Conservation (phyloP, 441 rosid genomes). For the Arabidopsis hybrid region DNA sequence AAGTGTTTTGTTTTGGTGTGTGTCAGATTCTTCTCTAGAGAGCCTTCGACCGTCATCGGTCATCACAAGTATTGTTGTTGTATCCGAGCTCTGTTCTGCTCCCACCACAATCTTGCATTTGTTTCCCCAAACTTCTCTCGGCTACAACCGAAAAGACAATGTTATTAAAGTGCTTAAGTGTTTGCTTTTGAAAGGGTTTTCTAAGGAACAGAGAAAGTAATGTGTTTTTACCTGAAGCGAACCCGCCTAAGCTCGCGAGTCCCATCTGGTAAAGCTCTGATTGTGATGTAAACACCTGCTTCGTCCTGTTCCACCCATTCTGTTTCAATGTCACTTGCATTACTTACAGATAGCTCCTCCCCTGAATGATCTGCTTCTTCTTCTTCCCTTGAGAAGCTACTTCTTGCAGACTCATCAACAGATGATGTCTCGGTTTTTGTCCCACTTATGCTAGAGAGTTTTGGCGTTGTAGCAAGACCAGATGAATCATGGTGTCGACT, state of each 20-base stretch:
- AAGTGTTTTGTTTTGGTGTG: constrained; percentile 19
- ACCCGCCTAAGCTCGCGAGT: constrained; percentile 88
- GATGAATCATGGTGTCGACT: constrained; percentile 52
- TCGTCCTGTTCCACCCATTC: constrained; percentile 99
- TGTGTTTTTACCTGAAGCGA: constrained; percentile 84
- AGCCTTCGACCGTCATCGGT: constrained; percentile 8
- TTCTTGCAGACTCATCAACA: constrained; percentile 70
- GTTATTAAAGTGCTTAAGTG: neutral
- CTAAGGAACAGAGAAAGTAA: neutral
- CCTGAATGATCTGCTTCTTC: constrained; percentile 61
- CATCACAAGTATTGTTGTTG: constrained; percentile 85
- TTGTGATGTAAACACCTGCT: constrained; percentile 91
- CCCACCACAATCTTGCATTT: constrained; percentile 96
- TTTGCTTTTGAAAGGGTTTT: neutral
- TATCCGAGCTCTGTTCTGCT: constrained; percentile 86
- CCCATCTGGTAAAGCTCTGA: constrained; percentile 82
- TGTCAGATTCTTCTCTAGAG: constrained; percentile 6
- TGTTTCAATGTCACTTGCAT: constrained; percentile 81
- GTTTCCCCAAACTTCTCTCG: constrained; percentile 88
- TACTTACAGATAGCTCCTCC: constrained; percentile 74
- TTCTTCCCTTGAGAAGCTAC: constrained; percentile 72
- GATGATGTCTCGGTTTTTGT: constrained; percentile 84
- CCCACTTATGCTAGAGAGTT: constrained; percentile 71
- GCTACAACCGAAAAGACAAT: constrained; percentile 54
- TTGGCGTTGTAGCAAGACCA: constrained; percentile 73